These are phyloP conservation scores for Penicillium hordei DNA, from an alignment of 2,329 filamentous ascomycete species.

Conservation along the genomic window DNA sequence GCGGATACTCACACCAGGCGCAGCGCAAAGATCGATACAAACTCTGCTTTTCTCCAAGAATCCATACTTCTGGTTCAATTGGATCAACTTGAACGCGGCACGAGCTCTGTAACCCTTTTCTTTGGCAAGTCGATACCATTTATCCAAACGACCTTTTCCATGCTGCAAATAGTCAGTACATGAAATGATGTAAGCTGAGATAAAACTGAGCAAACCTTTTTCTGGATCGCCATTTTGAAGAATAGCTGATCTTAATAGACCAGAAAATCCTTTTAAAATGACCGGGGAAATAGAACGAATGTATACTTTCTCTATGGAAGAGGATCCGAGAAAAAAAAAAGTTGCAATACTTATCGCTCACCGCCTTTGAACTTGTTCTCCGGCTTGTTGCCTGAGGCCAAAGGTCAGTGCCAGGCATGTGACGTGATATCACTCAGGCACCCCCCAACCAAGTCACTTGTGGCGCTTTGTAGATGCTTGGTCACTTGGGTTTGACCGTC, in stretches of 20 bases:
- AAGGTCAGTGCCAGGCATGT: constrained; percentile 33
- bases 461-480: constrained; percentile 20
- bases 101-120: constrained; percentile 96
- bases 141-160: constrained; percentile 96
- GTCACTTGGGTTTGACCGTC: constrained; percentile 5
- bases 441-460: constrained; percentile 11
- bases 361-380: constrained; percentile 16
- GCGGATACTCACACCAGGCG: constrained; percentile 70
- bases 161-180: constrained; percentile 54
- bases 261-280: constrained; percentile 21
- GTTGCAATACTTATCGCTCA: constrained; percentile 29
- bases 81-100: constrained; percentile 96
- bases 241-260: constrained; percentile 27
- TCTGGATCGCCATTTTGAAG: constrained; percentile 82
- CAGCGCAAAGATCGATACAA: constrained; percentile 93
- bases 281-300: constrained; percentile 13
- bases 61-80: constrained; percentile 98
- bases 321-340: constrained; percentile 24
- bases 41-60: constrained; percentile 97
- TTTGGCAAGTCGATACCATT: constrained; percentile 98
- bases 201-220: constrained; percentile 61
- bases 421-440: constrained; percentile 35
- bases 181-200: neutral
- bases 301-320: constrained; percentile 18
- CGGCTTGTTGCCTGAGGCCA: constrained; percentile 29